These are phyloP conservation scores for Trypanosoma boissoni DNA, from an alignment of 208 protist species.

Conservation along the genomic window DNA sequence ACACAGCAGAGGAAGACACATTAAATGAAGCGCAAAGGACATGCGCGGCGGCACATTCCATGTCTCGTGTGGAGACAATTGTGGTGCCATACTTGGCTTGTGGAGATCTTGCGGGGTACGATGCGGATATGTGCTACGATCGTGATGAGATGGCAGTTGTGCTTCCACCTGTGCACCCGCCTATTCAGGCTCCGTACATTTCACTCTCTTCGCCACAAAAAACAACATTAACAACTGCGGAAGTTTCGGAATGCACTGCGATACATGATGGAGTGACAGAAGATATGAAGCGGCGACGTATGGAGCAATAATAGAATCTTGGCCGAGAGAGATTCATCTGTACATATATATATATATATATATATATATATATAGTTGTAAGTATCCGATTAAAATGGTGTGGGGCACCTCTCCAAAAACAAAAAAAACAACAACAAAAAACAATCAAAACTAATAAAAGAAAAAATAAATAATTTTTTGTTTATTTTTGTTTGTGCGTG, in stretches of 20 bases:
- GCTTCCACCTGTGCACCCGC: constrained; percentile 69
- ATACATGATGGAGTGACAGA: neutral
- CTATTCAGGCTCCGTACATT: constrained; percentile 75
- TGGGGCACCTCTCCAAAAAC: neutral
- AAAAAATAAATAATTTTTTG: constrained; percentile 8
- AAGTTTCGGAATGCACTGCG: no score
- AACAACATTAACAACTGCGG: no score
- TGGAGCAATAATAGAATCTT: no score
- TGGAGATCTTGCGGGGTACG: constrained; percentile 95
- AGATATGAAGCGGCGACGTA: constrained; percentile 16
- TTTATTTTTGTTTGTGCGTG: neutral
- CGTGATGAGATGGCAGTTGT: constrained; percentile 27
- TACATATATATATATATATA: no score
- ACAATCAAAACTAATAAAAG: neutral
- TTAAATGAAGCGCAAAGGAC: neutral
- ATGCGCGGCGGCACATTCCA: neutral
- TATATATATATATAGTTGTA: no score
- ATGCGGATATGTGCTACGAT: constrained; percentile 92
- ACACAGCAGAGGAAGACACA: neutral
- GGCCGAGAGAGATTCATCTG: no score
- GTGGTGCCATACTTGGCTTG: constrained; percentile 97
- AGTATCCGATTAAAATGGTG: no score
- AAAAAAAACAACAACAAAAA: constrained; percentile 13
- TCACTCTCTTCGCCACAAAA: neutral
- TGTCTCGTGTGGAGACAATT: constrained; percentile 18